Evolutionary conservation across 2,329 filamentous ascomycete species (phyloP), one percentile per base, ranked within the genome.

Genomic region (Akanthomyces muscarius): DNA sequence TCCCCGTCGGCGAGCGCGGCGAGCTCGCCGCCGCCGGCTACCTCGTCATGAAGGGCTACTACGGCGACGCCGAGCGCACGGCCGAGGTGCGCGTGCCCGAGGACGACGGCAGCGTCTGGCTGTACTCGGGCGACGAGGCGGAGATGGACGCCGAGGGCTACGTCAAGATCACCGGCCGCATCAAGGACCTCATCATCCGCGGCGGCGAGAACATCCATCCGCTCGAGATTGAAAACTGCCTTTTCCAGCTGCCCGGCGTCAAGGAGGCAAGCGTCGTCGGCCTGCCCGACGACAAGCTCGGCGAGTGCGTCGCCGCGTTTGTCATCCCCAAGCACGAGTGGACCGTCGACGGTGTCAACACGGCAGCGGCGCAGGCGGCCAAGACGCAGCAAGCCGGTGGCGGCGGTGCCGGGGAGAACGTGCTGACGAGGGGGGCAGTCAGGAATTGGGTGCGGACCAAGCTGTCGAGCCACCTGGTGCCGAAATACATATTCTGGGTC

Each of bases 191-290:
- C 61, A 97, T 99, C 69, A 98, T 98, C 72, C 86, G 92, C 30
- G 94, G 91, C 33, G 95, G 95, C 28, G 95, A 98, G 74, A 99
- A 99, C 73, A 97, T 97, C 62, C 91, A 97, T 73, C 95, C 95
- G 0, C 81, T 97, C 6, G 95, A 98, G 74, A 83, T 98, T 3
- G 95, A 99, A 74, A 93, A 96, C 72, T 94, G 87, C 68, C 81
- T 98, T 6, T 86, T 96, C 65, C 84, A 85, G 47, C 88, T 94
- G 71, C 81, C 85, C 2, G 80, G 81, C 4, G 81, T 98, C 0
- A 80, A 82, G 16, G 92, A 97, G 66, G 91, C 86, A 3, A 91
- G 88, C 67, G 91, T 97, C 1, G 90, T 96, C 0, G 95, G 93
- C 0, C 78, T 98, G 0, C 88, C 90, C 0, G 92, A 97, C 73